A percentile compares a stretch with the other conserved stretches of the same genome.
Conservation (phyloP, 2,329 filamentous ascomycete species). For the Oidium heveae region DNA sequence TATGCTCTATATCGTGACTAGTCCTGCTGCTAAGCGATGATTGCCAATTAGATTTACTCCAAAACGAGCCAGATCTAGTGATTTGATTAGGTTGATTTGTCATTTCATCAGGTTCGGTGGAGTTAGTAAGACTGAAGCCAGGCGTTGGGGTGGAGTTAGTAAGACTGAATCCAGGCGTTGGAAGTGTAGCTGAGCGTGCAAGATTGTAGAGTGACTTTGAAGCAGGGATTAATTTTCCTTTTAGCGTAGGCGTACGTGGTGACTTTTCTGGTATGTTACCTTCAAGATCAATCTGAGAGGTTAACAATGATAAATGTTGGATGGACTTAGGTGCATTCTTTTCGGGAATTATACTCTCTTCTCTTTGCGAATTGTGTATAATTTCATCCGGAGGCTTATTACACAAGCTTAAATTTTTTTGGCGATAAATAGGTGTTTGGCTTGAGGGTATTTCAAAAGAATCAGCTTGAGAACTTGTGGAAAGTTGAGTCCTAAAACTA, state of each 20-base stretch:
- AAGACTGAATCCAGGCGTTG: conserved; percentile 30
- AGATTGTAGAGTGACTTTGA: too few relatives aligned
- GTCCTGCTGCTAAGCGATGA: conserved; percentile 2
- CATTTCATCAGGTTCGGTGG: conserved; percentile 16
- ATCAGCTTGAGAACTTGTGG: conserved; percentile 18
- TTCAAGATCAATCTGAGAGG: too few relatives aligned
- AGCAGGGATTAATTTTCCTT: too few relatives aligned
- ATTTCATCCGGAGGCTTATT: conserved; percentile 21
- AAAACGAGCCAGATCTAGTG: conserved; percentile 24
- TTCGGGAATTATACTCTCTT: too few relatives aligned
- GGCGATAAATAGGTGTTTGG: conserved; percentile 18
- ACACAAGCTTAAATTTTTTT: conserved; percentile 74
- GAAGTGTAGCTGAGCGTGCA: conserved; percentile 13
- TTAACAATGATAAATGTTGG: too few relatives aligned
- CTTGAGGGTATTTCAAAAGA: conserved; percentile 10
- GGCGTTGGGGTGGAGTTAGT: conserved; percentile 20
- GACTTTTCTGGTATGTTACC: too few relatives aligned
- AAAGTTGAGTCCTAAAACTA: conserved; percentile 21
- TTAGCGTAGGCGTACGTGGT: too few relatives aligned
- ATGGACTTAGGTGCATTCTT: too few relatives aligned
- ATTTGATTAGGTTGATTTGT: conserved; percentile 19
- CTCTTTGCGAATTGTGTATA: too few relatives aligned
- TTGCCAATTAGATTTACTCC: conserved; percentile 29
- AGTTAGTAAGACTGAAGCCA: conserved; percentile 22
- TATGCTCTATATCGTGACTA: too few relatives aligned